Percentiles rank a stretch among this genome's conserved stretches.
phyloP scores from a whole-genome alignment of 2,329 filamentous ascomycete species.

The Pyricularia grisea region DNA sequence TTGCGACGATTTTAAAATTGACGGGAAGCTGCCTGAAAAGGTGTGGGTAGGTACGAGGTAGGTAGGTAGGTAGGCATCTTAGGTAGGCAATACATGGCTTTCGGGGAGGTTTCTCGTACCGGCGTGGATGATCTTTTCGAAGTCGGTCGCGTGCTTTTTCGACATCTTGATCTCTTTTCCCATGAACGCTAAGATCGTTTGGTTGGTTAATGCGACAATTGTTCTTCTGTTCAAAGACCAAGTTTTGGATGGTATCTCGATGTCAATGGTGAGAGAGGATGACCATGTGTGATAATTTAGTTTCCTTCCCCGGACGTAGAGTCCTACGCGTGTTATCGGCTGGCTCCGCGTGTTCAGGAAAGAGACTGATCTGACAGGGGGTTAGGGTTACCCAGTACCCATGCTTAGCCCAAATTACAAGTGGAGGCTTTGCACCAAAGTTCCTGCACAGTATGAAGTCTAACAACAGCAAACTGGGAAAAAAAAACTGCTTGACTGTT shows the following conservation, averaged over 20 bases:
- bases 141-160: constrained; percentile 32
- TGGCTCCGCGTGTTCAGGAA: no score
- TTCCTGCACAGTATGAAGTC: no score
- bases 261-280: not conserved
- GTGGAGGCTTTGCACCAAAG: no score
- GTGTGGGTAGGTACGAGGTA: not conserved
- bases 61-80: not conserved
- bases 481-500: no score
- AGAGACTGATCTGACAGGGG: no score
- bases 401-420: no score
- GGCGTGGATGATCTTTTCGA: constrained; percentile 45
- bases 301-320: no score
- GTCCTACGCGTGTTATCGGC: no score
- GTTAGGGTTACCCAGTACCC: no score
- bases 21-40: not conserved
- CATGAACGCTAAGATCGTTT: not conserved
- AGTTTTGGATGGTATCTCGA: not conserved
- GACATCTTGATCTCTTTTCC: not conserved
- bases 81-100: not conserved
- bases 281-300: no score
- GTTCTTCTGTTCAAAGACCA: not conserved
- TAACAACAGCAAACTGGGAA: no score
- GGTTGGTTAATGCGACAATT: not conserved
- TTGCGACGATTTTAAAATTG: not conserved
- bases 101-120: constrained; percentile 23